Base-by-base conservation (phyloP, 2,329 filamentous ascomycete genomes). In the Clonostachys sp. region DNA sequence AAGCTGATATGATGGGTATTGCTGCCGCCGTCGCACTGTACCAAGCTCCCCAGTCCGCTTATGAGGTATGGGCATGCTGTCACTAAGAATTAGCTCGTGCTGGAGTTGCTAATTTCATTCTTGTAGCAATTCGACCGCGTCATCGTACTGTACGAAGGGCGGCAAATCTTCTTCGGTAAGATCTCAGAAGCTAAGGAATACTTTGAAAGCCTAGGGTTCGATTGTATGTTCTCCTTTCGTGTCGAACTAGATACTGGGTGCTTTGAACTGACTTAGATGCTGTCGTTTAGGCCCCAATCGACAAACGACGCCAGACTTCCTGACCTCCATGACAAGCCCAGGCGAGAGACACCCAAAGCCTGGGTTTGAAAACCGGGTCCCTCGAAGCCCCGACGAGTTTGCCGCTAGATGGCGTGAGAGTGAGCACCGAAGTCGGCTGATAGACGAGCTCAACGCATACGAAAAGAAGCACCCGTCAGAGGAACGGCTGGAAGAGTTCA, bases 281-380 rank as follows among this genome's bases (percentile, higher is more conserved):
- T 30, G 14, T 5, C 14, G 17, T n/a, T 39, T 18, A 39, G 36
- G 36, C 55, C 84, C 86, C 1, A 73, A 79, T 12, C 75, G 85
- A 33, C 79, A 83, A 72, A 89, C 84, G 2, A 83, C 82, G 2
- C 81, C 67, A 46, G 87, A 91, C 62, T 90, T 89, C 65, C 65
- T 90, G 36, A 90, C 86, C 80, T 81, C 1, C 20, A 35, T 60
- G 16, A 58, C 58, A 8, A 87, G 91, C 57, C 80, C 83, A 1
- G 78, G 73, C 12, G 87, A 90, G 55, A 77, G 89, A 38, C 72
- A 77, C 6, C 87, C 89, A 63, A 75, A 83, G 30, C 68, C 75
- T 2, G 85, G 84, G 1, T 82, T 71, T 45, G 81, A 90, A 59
- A 70, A 75, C 12, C 78, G 72, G 12, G 78, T 82, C 1, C 87